Evolutionary conservation across 2,329 filamentous ascomycete genomes (phyloP).

Genomic region (Grosmannia serpens): DNA sequence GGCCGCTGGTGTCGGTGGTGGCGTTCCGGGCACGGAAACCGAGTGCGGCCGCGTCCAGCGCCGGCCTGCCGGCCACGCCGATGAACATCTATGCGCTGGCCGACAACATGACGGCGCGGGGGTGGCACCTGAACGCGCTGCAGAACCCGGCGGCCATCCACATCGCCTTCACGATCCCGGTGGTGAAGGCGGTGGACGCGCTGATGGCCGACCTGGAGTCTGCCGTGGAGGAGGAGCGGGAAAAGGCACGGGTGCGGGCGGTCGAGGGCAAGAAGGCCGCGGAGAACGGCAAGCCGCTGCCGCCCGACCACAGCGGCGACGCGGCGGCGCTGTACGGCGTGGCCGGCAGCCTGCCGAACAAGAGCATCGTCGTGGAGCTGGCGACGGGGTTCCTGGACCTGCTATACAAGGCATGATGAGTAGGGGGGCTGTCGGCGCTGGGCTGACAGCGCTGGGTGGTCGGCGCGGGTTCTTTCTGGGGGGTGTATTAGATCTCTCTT

Average conservation of each 20-base stretch:
- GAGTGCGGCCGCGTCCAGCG: neutral
- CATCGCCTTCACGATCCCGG: conserved; percentile 82
- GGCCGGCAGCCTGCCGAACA: conserved; percentile 87
- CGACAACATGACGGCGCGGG: conserved; percentile 70
- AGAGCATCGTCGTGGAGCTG: conserved; percentile 84
- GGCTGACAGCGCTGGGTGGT: no score
- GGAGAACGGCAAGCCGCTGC: conserved; percentile 39
- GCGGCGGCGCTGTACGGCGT: conserved; percentile 88
- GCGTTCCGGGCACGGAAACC: conserved; percentile 62
- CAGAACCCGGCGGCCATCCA: conserved; percentile 89
- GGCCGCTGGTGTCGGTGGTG: conserved; percentile 80
- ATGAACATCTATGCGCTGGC: conserved; percentile 91
- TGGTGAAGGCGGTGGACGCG: conserved; percentile 68
- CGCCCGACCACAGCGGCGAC: conserved; percentile 45
- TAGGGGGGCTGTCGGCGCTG: neutral
- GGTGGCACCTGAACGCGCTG: conserved; percentile 93
- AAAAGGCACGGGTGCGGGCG: conserved; percentile 63
- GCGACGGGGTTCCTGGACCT: conserved; percentile 87
- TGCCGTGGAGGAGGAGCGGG: conserved; percentile 60
- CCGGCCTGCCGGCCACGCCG: conserved; percentile 23
- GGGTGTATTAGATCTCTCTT: neutral
- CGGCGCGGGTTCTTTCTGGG: neutral
- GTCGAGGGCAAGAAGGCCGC: conserved; percentile 54
- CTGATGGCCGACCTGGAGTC: conserved; percentile 62
- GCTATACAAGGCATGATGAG: conserved; percentile 54